These are phyloP conservation scores for Camelina sativa DNA, from an alignment of 345 rosid species.

Conservation along the genomic window DNA sequence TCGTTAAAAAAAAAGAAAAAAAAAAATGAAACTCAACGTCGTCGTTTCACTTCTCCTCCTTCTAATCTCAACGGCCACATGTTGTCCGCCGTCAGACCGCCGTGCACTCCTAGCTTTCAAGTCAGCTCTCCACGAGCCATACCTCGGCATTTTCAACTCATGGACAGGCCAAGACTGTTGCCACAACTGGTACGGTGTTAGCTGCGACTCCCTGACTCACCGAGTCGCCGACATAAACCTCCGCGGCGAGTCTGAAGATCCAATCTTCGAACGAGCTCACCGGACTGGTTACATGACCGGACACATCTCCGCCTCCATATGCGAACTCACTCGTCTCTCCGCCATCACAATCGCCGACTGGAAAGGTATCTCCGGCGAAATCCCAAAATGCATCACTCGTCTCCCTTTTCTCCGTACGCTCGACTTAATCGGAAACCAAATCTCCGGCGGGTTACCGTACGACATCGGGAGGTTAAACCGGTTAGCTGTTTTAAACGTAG, in stretches of 20 bases:
- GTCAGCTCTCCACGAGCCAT: conserved; percentile 68
- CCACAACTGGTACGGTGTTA: conserved; percentile 85
- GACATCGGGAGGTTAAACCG: conserved; percentile 66
- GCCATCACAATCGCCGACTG: conserved; percentile 78
- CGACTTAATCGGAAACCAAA: conserved; percentile 74
- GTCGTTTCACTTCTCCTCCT: conserved; percentile 43
- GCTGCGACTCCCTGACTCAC: conserved; percentile 68
- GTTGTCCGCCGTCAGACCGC: conserved; percentile 78
- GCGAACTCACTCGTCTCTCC: conserved; percentile 67
- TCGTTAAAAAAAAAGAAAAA: conserved; percentile 24
- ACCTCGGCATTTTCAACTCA: conserved; percentile 74
- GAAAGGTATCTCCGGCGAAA: conserved; percentile 87
- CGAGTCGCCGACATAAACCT: conserved; percentile 88
- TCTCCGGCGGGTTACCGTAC: conserved; percentile 65
- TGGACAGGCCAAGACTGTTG: conserved; percentile 92
- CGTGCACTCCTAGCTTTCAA: conserved; percentile 71
- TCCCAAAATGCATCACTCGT: conserved; percentile 65
- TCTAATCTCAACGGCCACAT: conserved; percentile 44
- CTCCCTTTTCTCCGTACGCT: conserved; percentile 73
- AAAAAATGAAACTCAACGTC: conserved; percentile 30
- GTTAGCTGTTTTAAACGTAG: conserved; percentile 74
- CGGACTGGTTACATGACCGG: conserved; percentile 88
- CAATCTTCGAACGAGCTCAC: conserved; percentile 64
- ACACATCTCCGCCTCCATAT: conserved; percentile 61
- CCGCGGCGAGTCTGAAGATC: conserved; percentile 91